Evolutionary conservation across 2,329 filamentous ascomycete species (phyloP), one percentile per base, ranked within the genome.

Genomic region (Fusarium sp.): DNA sequence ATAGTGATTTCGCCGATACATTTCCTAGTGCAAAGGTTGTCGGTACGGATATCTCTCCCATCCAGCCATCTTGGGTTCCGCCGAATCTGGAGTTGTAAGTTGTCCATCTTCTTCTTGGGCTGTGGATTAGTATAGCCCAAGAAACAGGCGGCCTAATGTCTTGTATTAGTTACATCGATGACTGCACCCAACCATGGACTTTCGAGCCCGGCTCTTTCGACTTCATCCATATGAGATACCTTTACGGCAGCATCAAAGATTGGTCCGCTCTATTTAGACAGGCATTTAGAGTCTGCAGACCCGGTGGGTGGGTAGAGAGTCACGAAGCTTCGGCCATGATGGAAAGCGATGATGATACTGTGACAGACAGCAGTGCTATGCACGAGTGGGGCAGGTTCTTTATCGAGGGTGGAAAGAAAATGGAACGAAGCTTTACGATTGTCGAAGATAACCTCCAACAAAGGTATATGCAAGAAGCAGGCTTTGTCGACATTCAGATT

Each of bases 171-270:
- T n/a, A 53, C 2, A 58, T 61, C 13, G 57, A 76, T 72, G 37
- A 74, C 73, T 54, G 69, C 63, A 51, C 70, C 61, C 47, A 68
- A 63, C 11, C 60, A 21, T 73, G 71, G 71, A 72, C 69, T 2
- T 72, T 67, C 27, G 48, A 37, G 4, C 46, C 33, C 1, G 50
- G 55, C 49, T 71, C 77, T 25, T 84, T 86, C 63, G 85, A 88
- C 71, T 84, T 81, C 64, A 81, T 89, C 52, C 87, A 88, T 68
- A 82, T 82, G 4, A 80, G 82, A 37, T 77, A 82, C 63, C 74
- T 88, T 54, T 74, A 80, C 4, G 86, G 85, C 31, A 80, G 80
- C 53, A 80, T 88, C 52, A 72, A 76, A 8, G 84, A 86, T 63
- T 88, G 84, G 73, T 77, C 78, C 19, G 76, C 78, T 11, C 70